Evolutionary conservation across 495 filamentous ascomycete genomes (phyloP), one percentile per base, ranked within the genome.

Genomic region (Lophiostoma macrostomum): DNA sequence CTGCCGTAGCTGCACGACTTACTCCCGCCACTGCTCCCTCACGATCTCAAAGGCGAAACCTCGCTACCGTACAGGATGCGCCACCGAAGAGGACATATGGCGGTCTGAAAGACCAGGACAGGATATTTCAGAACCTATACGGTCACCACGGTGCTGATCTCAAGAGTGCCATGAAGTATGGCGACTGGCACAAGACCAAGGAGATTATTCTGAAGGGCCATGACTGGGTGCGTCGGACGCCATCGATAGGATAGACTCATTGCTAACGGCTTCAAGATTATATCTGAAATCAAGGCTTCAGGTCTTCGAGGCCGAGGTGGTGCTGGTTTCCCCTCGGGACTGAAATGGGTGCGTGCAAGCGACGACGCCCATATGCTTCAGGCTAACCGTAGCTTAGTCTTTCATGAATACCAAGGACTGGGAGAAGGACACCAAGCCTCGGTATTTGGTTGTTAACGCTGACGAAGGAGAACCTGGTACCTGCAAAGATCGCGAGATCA

Each of bases 401-500:
- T 98, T 98, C 78, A 98, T 98, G 93, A 98, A 97, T 76, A 88
- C 90, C 80, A 95, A 96, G 73, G 94, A 88, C 70, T 98, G 93
- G 94, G 90, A 97, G 63, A 95, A 96, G 77, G 94, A 96, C 67
- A 90, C 78, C 48, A 91, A 94, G 70, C 94, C 94, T 52, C 83
- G 93, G 50, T 98, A 98, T 65, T 78, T 98, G 34, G 90, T 98
- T 43, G 87, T 98, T 75, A 98, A 98, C 64, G 93, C 93, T 59
- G 93, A 98, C 68, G 93, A 98, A 78, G 93, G 93, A 67, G 93
- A 98, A 72, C 93, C 93, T 7, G 93, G 93, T 67, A 98, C 93
- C 27, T 98, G 93, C 84, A 98, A 98, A 75, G 93, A 98, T 71
- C 87, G 93, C 67, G 94, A 97, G 73, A 98, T 98, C 65, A 98